Conservation (phyloP, 192 early-diverging fungal species). For the Piromyces finnis region DNA sequence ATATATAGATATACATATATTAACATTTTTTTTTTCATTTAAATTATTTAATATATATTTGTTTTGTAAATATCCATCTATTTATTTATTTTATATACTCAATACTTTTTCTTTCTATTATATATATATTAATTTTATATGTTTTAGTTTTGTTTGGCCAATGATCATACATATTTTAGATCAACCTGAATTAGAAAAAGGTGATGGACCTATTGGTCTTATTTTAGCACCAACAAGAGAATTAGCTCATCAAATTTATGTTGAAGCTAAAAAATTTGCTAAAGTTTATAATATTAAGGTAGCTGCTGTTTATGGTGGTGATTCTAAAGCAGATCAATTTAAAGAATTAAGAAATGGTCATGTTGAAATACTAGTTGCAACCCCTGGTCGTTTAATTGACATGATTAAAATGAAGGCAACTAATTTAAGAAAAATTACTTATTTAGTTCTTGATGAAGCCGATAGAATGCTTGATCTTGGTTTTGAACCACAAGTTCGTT, state of each 20-base stretch:
- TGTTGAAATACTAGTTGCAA: constrained; percentile 63
- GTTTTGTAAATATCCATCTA: no score
- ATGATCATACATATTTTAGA: constrained; percentile 79
- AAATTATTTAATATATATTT: no score
- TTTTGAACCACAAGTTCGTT: constrained; percentile 55
- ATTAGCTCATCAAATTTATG: constrained; percentile 57
- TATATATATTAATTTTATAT: no score
- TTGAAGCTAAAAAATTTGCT: constrained; percentile 63
- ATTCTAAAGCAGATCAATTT: constrained; percentile 66
- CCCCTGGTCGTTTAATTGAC: constrained; percentile 74
- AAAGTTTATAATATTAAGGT: constrained; percentile 50
- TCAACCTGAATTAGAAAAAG: constrained; percentile 48
- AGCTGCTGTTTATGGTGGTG: constrained; percentile 60
- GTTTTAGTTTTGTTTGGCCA: constrained; percentile 40
- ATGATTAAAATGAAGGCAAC: constrained; percentile 77
- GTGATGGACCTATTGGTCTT: constrained; percentile 67
- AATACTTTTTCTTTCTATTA: no score
- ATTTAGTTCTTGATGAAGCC: constrained; percentile 30
- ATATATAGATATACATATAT: no score
- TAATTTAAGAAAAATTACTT: constrained; percentile 50
- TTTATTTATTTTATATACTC: no score
- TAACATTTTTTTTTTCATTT: no score
- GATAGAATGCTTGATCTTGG: constrained; percentile 35
- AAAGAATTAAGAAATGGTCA: constrained; percentile 50
- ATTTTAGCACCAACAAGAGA: constrained; percentile 63